Evolutionary conservation across 139 green algal species (phyloP).

Genomic region (Dunaliella primolecta): DNA sequence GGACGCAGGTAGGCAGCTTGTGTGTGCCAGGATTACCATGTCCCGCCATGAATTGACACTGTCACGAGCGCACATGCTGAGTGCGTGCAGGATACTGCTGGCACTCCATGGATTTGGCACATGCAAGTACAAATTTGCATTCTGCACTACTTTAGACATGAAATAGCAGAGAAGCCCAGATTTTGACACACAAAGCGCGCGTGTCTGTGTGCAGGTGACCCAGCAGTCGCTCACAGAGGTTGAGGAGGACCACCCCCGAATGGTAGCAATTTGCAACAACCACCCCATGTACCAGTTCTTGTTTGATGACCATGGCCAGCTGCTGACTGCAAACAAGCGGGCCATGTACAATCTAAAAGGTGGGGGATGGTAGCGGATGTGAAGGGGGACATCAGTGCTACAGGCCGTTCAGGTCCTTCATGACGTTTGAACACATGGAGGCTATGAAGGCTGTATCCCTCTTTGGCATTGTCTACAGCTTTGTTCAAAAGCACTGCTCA

Average conservation of each 20-base stretch:
- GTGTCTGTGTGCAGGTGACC: slow-evolving; percentile 22
- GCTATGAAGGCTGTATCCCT: background rate
- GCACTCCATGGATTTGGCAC: background rate
- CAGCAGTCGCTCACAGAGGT: slow-evolving; percentile 8
- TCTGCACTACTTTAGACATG: no score
- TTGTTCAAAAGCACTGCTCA: no score
- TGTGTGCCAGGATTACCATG: no score
- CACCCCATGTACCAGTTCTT: slow-evolving; percentile 69
- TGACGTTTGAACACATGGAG: background rate
- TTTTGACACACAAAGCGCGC: no score
- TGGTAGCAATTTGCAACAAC: slow-evolving; percentile 58
- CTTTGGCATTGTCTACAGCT: no score
- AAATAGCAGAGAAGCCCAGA: no score
- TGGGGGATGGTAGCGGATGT: slow-evolving; percentile 7
- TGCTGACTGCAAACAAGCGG: slow-evolving; percentile 56
- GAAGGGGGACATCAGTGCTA: background rate
- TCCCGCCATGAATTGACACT: no score
- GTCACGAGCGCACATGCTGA: no score
- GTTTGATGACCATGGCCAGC: slow-evolving; percentile 53
- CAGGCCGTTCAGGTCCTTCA: background rate
- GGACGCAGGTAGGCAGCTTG: background rate
- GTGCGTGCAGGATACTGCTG: no score
- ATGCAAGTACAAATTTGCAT: background rate
- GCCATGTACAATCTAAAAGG: slow-evolving; percentile 52
- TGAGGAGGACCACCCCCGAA: slow-evolving; percentile 40